Base-by-base conservation (phyloP, 768 basidiomycete genomes). In the Lenzites betulinus region DNA sequence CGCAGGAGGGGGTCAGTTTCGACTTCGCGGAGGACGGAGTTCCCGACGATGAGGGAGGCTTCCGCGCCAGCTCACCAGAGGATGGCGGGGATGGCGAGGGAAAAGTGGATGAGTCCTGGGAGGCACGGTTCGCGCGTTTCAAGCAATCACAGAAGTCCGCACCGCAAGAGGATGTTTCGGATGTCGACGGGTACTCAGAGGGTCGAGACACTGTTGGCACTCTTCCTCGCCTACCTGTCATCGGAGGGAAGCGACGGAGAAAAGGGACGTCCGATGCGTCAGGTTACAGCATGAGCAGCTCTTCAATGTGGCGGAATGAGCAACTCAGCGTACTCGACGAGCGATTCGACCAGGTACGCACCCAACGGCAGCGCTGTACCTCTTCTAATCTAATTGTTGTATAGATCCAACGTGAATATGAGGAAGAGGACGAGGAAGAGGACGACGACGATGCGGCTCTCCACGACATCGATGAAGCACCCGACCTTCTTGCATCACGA, bases 251-350 rank as follows among this genome's bases (percentile, higher is more conserved):
- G 75, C 83, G 86, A 69, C 79, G 85, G 64, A 79, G 86, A 64
- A 87, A 87, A 66, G 87, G 86, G 3, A 79, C 86, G 0, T 93
- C 91, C 51, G 90, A 93, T 63, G 94, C 92, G 9, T 93, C 92
- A 22, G 95, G 93, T 13, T 96, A 96, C 79, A 93, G 90, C 71
- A 98, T 99, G 95, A 96, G 92, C 72, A 95, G 93, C 67, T 94
- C 93, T 3, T 93, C 93, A 15, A 93, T 98, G 91, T 91, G 85
- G 76, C 85, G 97, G 46, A 98, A 92, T 64, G 90, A 94, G 66
- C 88, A 93, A 0, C 75, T 98, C 28, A 85, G 92, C 52, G 89
- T 87, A 2, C 78, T 99, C 43, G 97, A 99, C 69, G 93, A 98
- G 69, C 83, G 88, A 12, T 99, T 98, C 70, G 95, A 98, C 67